Conservation (phyloP, 2,329 filamentous ascomycete species). For the Lecanosticta acicola region DNA sequence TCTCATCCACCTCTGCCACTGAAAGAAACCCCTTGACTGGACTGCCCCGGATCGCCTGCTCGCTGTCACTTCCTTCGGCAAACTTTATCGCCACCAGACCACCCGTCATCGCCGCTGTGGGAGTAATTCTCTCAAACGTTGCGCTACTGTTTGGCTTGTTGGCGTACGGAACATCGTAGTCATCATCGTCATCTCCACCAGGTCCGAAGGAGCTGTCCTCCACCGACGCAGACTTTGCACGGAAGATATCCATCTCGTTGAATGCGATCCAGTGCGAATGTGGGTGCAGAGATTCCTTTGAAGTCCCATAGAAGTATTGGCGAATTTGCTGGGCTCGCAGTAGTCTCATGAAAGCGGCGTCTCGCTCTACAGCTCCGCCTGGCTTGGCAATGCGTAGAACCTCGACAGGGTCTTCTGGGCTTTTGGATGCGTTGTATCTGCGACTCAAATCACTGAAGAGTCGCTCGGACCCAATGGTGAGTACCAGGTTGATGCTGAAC, state of each 20-base stretch:
- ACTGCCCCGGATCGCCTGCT: constrained; percentile 69
- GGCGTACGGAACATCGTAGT: constrained; percentile 40
- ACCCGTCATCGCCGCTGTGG: constrained; percentile 66
- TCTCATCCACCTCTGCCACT: constrained; percentile 83
- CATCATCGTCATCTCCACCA: constrained; percentile 45
- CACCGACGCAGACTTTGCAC: constrained; percentile 19
- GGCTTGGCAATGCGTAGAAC: constrained; percentile 79
- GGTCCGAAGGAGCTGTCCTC: constrained; percentile 31
- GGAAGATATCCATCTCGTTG: constrained; percentile 63
- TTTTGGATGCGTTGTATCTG: constrained; percentile 52
- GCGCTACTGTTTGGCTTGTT: constrained; percentile 9
- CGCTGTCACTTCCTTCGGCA: constrained; percentile 59
- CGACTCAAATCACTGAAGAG: constrained; percentile 69
- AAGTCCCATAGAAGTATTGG: constrained; percentile 90
- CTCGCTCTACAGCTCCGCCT: constrained; percentile 73
- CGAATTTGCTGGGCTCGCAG: constrained; percentile 71
- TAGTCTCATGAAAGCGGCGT: constrained; percentile 67
- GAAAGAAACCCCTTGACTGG: constrained; percentile 91
- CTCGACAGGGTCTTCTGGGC: constrained; percentile 59
- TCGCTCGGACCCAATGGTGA: constrained; percentile 74
- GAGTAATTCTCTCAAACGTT: constrained; percentile 49
- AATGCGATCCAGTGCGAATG: constrained; percentile 82
- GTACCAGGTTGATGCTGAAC: constrained; percentile 65
- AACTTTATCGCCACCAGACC: constrained; percentile 78
- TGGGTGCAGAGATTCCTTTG: constrained; percentile 66